Percentiles rank a stretch among this genome's conserved stretches.
phyloP scores from a whole-genome alignment of 2,329 filamentous ascomycete genomes.

The Penicillium nordicum region DNA sequence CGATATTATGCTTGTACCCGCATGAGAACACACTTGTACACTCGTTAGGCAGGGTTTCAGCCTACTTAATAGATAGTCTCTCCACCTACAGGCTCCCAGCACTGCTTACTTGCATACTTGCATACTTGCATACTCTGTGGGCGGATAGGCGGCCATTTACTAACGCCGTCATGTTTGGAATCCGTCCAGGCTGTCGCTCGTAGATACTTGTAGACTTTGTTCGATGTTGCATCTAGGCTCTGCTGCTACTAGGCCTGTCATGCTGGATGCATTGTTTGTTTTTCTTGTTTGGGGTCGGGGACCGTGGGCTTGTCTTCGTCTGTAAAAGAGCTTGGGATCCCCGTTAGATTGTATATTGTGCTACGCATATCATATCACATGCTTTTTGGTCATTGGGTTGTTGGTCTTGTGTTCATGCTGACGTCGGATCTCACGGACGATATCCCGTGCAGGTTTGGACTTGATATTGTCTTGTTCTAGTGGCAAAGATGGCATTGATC shows the following conservation, averaged over 20 bases:
- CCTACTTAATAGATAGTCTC: neutral
- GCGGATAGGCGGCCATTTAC: neutral
- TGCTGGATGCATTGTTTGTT: neutral
- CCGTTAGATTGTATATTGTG: neutral
- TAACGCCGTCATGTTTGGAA: conserved; percentile 2
- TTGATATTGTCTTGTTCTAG: neutral
- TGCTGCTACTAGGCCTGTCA: neutral
- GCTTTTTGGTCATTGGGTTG: neutral
- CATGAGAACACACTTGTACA: neutral
- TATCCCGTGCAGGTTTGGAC: neutral
- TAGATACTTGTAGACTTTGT: neutral
- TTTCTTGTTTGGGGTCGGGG: neutral
- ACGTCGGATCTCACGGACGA: neutral
- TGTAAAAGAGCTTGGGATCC: neutral
- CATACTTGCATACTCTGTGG: neutral
- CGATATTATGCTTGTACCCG: neutral
- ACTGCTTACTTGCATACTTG: conserved; percentile 8
- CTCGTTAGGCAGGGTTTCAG: neutral
- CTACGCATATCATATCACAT: neutral
- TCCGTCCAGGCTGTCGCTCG: neutral
- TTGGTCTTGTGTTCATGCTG: neutral
- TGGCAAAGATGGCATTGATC: neutral
- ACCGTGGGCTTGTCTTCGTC: neutral
- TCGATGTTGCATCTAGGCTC: neutral
- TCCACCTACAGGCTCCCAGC: neutral